A percentile compares a stretch with the other conserved stretches of the same genome.
Conservation (phyloP, 805 yeast genomes). For the Kodamaea hsintzibuensis region DNA sequence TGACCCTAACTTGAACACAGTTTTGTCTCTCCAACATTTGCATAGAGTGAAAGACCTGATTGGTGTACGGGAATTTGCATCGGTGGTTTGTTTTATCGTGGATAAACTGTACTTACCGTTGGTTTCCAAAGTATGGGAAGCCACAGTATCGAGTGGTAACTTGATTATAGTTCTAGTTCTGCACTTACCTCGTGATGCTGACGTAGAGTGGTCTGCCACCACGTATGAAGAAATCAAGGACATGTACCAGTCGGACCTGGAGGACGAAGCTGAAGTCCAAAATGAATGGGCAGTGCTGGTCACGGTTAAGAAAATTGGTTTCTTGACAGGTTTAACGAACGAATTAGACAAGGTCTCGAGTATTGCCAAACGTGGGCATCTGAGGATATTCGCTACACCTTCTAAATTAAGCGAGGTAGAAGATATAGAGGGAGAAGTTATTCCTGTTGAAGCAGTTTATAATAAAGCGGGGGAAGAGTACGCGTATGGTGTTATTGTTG, state of each 20-base stretch:
- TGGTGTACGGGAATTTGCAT: slow-evolving; percentile 44
- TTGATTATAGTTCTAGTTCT: slow-evolving; percentile 56
- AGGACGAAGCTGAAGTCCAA: slow-evolving; percentile 34
- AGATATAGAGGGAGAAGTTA: not conserved
- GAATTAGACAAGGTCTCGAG: not conserved
- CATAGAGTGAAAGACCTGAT: slow-evolving; percentile 59
- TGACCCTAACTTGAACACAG: slow-evolving; percentile 32
- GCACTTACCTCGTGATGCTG: slow-evolving; percentile 62
- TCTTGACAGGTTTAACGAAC: slow-evolving; percentile 1
- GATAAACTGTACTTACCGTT: slow-evolving; percentile 23
- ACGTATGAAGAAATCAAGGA: slow-evolving; percentile 41
- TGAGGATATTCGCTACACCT: slow-evolving; percentile 5
- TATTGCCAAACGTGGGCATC: not conserved
- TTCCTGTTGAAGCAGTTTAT: slow-evolving; percentile 7
- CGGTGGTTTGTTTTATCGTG: slow-evolving; percentile 58
- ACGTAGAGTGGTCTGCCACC: slow-evolving; percentile 75
- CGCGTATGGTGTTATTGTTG: slow-evolving; percentile 1
- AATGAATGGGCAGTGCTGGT: not conserved
- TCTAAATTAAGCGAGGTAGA: not conserved
- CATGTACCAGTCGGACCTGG: slow-evolving; percentile 31
- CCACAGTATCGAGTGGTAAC: slow-evolving; percentile 18
- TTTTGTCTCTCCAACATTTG: slow-evolving; percentile 74
- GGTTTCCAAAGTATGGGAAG: slow-evolving; percentile 46
- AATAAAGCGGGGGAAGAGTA: slow-evolving; percentile 1
- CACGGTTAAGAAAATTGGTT: not conserved